These are phyloP conservation scores for Aspergillus pseudoviridinutans DNA, from an alignment of 2,329 filamentous ascomycete genomes.

Conservation along the genomic window DNA sequence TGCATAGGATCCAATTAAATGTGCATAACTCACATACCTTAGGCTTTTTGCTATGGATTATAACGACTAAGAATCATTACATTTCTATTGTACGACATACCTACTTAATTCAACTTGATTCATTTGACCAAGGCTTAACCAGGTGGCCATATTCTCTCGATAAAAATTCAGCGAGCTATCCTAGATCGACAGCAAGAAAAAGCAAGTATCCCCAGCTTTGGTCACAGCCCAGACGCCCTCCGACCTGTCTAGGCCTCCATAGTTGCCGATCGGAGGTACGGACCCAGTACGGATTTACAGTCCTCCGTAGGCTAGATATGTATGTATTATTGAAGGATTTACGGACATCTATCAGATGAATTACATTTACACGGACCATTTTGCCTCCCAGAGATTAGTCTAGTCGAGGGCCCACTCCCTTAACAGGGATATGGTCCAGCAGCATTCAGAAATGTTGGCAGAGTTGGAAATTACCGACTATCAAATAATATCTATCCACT, in stretches of 20 bases:
- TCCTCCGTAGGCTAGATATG: too few species aligned
- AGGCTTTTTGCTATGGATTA: neutral
- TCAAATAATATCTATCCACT: neutral
- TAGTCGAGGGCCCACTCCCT: neutral
- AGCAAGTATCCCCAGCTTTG: neutral
- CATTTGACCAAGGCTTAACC: neutral
- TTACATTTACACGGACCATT: slow-evolving; percentile 14
- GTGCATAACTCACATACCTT: neutral
- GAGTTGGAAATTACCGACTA: neutral
- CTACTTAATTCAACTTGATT: neutral
- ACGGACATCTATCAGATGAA: too few species aligned
- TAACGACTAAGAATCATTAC: neutral
- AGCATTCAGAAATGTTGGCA: neutral
- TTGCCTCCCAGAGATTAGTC: neutral
- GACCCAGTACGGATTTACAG: neutral
- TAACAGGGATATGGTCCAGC: too few species aligned
- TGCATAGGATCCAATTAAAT: neutral
- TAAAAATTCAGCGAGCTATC: neutral
- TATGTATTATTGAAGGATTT: too few species aligned
- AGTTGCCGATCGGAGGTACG: slow-evolving; percentile 19
- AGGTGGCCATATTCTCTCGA: neutral
- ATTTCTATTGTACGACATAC: neutral
- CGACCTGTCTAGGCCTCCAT: slow-evolving; percentile 19
- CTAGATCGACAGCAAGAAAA: neutral
- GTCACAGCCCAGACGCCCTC: slow-evolving; percentile 3